Conservation (phyloP, 129 eudicot genomes). For the Gnaphalium uliginosum region DNA sequence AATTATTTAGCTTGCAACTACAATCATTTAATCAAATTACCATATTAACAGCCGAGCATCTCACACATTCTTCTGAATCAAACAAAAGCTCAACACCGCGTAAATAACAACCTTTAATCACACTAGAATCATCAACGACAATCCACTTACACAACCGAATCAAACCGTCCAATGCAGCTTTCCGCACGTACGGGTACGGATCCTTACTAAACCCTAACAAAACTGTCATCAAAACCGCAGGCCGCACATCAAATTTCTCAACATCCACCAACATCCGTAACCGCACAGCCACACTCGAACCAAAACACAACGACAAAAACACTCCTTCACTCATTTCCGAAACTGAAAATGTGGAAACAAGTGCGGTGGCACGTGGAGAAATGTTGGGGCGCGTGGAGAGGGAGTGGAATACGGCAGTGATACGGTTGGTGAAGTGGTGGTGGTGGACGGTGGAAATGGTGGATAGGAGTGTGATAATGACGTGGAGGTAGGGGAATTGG, state of each 20-base stretch:
- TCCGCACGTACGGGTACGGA: slow-evolving; percentile 70
- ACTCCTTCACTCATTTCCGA: slow-evolving; percentile 26
- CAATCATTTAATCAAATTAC: slow-evolving; percentile 33
- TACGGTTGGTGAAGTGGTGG: slow-evolving; percentile 37
- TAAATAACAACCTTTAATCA: slow-evolving; percentile 57
- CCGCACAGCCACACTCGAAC: slow-evolving; percentile 46
- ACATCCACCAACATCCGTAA: slow-evolving; percentile 50
- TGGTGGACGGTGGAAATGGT: slow-evolving; percentile 41
- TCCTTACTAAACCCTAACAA: slow-evolving; percentile 77
- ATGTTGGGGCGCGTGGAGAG: slow-evolving; percentile 38
- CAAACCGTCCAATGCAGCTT: slow-evolving; percentile 67
- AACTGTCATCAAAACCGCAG: slow-evolving; percentile 66
- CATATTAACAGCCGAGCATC: slow-evolving; percentile 67
- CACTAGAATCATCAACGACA: slow-evolving; percentile 49
- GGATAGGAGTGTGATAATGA: slow-evolving; percentile 59
- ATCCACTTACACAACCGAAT: slow-evolving; percentile 41
- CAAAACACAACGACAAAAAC: slow-evolving; percentile 57
- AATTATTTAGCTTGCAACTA: background rate
- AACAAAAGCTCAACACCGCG: slow-evolving; percentile 68
- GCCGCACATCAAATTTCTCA: slow-evolving; percentile 43
- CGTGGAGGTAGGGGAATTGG: slow-evolving; percentile 23
- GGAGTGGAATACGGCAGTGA: slow-evolving; percentile 39
- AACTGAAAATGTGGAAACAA: slow-evolving; percentile 43
- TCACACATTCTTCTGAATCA: slow-evolving; percentile 63
- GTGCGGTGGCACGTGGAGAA: slow-evolving; percentile 43